Evolutionary conservation across 164 flowering plant genomes (phyloP), one percentile per base, ranked within the genome.

Genomic region (Magnolia sinica): DNA sequence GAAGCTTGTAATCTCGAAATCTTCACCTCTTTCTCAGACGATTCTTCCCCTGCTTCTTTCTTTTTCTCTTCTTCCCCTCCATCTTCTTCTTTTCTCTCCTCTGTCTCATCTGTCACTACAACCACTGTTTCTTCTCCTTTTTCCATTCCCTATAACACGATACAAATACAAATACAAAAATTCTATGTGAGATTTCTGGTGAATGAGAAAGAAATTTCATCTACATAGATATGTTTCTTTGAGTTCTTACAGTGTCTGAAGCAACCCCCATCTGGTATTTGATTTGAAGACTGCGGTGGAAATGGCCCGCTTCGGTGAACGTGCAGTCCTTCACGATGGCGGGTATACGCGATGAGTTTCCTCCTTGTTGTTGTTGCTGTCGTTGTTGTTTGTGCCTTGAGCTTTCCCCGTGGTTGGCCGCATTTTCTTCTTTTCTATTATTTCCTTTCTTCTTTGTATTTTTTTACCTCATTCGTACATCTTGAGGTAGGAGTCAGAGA

Each of bases 1-100:
- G 72, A 19, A 18, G 77, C 22, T 51, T 51, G 64, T 16, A 75
- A 52, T 29, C 49, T 75, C 16, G 77, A 66, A 61, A 75, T 20
- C 9, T 0, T 67, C 31, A 67, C 64, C 63, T 52, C 77, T 18
- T 68, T 66, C 68, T 64, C 69, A 19, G 76, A 37, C 13, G 70
- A 7, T 11, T 37, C 68, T 18, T 49, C 76, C 19, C 5, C 70
- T 19, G 7, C 68, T 66, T 0, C 64, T 49, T 9, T 18, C 22
- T 49, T 23, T 10, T 31, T 22, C 22, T 22, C 76, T 16, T 20
- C 63, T 13, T 24, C 22, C 14, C 37, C 63, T 1, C 49, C 71
- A n/a, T 66, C 45, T 50, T 74, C 71, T 0, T 50, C 76, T 50
- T 65, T 50, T 55, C 23, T 70, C 63, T 22, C 19, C 63, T 70